phyloP scores from a whole-genome alignment of 805 yeast genomes.

The Pichia deserticola region DNA sequence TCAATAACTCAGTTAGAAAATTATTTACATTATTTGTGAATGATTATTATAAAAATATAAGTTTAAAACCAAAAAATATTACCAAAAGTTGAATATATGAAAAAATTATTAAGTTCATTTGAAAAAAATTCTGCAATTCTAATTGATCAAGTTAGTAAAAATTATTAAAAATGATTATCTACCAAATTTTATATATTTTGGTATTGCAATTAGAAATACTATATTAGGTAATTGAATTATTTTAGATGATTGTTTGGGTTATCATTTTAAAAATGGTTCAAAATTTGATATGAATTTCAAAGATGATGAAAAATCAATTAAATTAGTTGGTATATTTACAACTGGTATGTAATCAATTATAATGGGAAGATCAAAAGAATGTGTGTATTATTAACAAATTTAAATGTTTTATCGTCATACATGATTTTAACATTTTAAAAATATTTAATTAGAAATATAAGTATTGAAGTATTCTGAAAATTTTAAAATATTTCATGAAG shows the following conservation, averaged over 20 bases:
- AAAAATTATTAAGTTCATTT: too few species aligned
- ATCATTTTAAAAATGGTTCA: constrained; percentile 8
- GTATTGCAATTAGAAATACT: neutral
- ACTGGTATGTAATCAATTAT: constrained; percentile 9
- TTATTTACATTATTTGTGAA: too few species aligned
- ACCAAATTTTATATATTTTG: neutral
- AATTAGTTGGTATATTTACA: constrained; percentile 8
- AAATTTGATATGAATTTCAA: neutral
- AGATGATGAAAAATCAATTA: constrained; percentile 6
- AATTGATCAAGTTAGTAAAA: constrained; percentile 1
- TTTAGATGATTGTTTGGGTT: constrained; percentile 8
- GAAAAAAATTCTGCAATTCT: neutral
- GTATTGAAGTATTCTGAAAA: constrained; percentile 4
- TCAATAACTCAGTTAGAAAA: too few species aligned
- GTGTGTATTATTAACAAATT: too few species aligned
- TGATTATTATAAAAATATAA: too few species aligned
- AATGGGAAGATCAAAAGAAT: too few species aligned
- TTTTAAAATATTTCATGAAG: constrained; percentile 3
- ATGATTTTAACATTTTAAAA: constrained; percentile 4
- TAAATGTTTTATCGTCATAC: too few species aligned
- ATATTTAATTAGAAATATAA: neutral
- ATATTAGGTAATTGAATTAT: constrained; percentile 2
- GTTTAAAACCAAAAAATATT: too few species aligned
- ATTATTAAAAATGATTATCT: constrained; percentile 8
- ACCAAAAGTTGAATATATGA: too few species aligned